Evolutionary conservation across 441 rosid species (phyloP), one percentile per base, ranked within the genome.

Genomic region (Rhodomyrtus psidioides): DNA sequence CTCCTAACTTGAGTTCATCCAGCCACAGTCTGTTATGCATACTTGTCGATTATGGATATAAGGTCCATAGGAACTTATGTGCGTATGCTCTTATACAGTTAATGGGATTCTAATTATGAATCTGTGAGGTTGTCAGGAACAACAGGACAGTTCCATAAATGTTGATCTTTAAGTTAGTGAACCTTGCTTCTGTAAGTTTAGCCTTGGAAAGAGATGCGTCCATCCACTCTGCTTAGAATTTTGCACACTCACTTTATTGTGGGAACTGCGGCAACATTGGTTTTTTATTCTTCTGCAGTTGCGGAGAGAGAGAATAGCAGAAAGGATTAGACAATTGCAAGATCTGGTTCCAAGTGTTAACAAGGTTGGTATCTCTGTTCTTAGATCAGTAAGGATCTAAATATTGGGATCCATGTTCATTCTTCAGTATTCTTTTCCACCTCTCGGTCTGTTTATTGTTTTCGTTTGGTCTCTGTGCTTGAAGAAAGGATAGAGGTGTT

Each of bases 261-360:
- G 82, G 46, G 84, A 54, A 74, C 65, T 12, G 27, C 44, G 42
- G 82, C 83, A 3, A 82, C 57, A 75, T 87, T 26, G 88, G 81
- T 30, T 83, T 86, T 59, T 89, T 89, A 86, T 39, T 86, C 27
- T 23, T 74, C 27, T 74, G 85, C 95, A 96, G 98, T 90, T 96
- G 92, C 98, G 98, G 85, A 91, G 99, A 85, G 99, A 97, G 91
- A 94, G 97, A 91, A 97, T 97, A 88, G 99, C 99, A 2, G 99
- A 97, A 91, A 92, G 99, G 90, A 96, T 97, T 88, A 93, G 99
- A 89, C 99, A 97, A 27, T 83, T 97, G 93, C 99, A 97, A 88
- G 99, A 96, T 87, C 94, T 97, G 88, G 99, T 97, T 86, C 99
- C 99, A 82, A 95, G 97, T 89, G 99, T 97, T 86, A 97, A 95